Conservation (phyloP, 2,329 filamentous ascomycete genomes). For the Pestalotiopsis sp. region DNA sequence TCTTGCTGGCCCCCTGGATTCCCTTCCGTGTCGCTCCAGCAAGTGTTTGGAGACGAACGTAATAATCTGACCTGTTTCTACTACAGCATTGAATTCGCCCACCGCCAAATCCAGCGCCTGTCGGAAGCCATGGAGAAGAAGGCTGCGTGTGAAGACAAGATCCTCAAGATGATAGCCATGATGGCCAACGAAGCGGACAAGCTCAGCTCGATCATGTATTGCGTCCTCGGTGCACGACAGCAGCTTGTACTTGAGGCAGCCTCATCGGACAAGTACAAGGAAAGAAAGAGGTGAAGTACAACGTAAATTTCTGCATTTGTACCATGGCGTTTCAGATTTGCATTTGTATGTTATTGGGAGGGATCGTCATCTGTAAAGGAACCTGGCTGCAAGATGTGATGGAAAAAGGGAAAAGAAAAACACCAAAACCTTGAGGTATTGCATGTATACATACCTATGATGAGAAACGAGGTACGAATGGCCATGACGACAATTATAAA, state of each 20-base stretch:
- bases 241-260: neutral
- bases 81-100: constrained; percentile 1
- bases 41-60: neutral
- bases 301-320: neutral
- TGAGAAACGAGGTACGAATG: no score
- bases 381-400: neutral
- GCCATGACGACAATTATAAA: no score
- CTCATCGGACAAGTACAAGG: neutral
- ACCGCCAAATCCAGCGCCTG: constrained; percentile 5
- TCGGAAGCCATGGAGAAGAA: constrained; percentile 13
- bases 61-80: neutral
- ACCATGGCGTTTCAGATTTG: neutral
- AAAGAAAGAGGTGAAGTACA: neutral
- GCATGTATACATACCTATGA: no score
- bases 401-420: no score
- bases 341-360: neutral
- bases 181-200: neutral
- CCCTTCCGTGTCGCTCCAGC: neutral
- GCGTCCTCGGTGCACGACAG: constrained; percentile 5
- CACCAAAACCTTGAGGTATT: no score
- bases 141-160: constrained; percentile 9
- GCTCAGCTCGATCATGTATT: constrained; percentile 1
- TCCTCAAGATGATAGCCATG: constrained; percentile 1
- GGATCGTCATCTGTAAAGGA: neutral
- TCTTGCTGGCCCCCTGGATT: no score